Conservation (phyloP, 2,329 filamentous ascomycete genomes). For the Pezicula neosporulosa region DNA sequence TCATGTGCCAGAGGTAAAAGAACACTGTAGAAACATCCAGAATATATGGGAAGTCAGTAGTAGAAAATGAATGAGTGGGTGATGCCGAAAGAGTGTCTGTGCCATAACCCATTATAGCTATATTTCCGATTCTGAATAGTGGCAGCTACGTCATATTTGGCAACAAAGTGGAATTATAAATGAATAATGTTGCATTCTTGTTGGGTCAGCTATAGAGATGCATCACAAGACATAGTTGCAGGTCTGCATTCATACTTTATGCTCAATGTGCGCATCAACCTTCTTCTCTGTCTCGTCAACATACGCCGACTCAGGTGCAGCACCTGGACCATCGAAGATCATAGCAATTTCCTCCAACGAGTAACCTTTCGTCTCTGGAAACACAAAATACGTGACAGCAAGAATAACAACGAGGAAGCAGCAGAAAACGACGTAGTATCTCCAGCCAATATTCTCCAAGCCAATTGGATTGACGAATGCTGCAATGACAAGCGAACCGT, state of each 20-base stretch:
- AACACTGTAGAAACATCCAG: no score
- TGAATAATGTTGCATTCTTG: background rate
- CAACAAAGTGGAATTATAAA: no score
- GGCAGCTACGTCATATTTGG: no score
- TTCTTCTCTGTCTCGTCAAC: slow-evolving; percentile 20
- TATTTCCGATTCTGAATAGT: no score
- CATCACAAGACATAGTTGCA: background rate
- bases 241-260: background rate
- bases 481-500: slow-evolving; percentile 12
- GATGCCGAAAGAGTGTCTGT: no score
- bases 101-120: no score
- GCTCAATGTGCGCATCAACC: background rate
- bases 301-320: slow-evolving; percentile 27
- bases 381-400: slow-evolving; percentile 17
- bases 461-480: slow-evolving; percentile 37
- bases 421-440: slow-evolving; percentile 36
- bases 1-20: no score
- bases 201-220: background rate
- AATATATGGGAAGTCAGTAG: no score
- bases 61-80: no score
- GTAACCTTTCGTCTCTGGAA: slow-evolving; percentile 34
- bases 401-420: slow-evolving; percentile 17
- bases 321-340: slow-evolving; percentile 19
- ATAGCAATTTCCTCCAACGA: slow-evolving; percentile 37
- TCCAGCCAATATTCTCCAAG: slow-evolving; percentile 33